Percentiles rank a stretch among this genome's conserved stretches.
These are phyloP conservation scores for Phytophthora pistaciae DNA, from an alignment of 352 stramenopile species.

Conservation along the genomic window DNA sequence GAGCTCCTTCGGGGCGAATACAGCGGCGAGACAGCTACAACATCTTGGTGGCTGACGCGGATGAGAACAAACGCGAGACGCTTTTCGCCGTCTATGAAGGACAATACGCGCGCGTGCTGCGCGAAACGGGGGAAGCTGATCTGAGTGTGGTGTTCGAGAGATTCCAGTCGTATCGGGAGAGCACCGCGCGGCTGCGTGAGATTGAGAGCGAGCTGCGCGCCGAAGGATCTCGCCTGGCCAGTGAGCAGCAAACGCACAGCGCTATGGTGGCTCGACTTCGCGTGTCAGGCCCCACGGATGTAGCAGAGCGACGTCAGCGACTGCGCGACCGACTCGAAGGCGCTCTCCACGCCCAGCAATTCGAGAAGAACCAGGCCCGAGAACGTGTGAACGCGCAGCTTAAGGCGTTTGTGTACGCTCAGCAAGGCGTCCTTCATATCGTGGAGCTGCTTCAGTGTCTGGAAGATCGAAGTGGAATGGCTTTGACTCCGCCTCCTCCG, in stretches of 20 bases:
- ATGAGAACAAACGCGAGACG: constrained; percentile 49
- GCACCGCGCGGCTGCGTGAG: constrained; percentile 46
- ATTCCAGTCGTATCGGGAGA: constrained; percentile 51
- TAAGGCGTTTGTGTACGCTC: constrained; percentile 63
- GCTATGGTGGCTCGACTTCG: constrained; percentile 49
- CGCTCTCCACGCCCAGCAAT: constrained; percentile 43
- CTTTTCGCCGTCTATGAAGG: constrained; percentile 69
- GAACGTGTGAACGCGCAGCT: constrained; percentile 52
- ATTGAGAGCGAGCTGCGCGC: constrained; percentile 53
- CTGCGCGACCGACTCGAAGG: constrained; percentile 66
- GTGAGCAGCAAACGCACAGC: constrained; percentile 37
- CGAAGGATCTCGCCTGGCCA: constrained; percentile 39
- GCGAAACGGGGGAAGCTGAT: constrained; percentile 60
- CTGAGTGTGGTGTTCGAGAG: constrained; percentile 56
- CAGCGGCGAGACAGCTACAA: constrained; percentile 45
- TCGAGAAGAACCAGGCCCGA: constrained; percentile 48
- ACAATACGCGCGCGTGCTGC: constrained; percentile 63
- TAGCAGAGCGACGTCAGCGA: constrained; percentile 59
- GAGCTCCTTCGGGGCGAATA: constrained; percentile 7
- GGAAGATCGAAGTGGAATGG: constrained; percentile 36
- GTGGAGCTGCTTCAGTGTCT: constrained; percentile 65
- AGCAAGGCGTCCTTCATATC: constrained; percentile 68
- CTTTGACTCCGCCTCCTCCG: constrained; percentile 14
- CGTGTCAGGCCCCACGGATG: constrained; percentile 54
- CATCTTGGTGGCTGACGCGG: constrained; percentile 29